phyloP scores from a whole-genome alignment of 2,329 filamentous ascomycete species.

The Diaporthe ilicicola region DNA sequence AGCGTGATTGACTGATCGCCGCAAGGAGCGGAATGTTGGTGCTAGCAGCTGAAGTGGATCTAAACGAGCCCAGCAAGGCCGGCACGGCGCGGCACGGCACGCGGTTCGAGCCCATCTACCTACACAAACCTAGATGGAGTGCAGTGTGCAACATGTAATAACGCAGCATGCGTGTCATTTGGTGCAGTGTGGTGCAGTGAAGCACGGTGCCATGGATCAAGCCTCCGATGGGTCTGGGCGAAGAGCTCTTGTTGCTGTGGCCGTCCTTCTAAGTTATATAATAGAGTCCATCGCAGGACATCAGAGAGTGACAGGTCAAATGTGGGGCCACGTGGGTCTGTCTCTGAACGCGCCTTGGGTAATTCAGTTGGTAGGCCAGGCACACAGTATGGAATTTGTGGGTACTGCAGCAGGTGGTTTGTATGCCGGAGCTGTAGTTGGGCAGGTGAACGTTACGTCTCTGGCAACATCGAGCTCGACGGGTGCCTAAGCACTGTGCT shows the following conservation, averaged over 20 bases:
- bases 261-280: neutral
- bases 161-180: too few relatives aligned
- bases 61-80: neutral
- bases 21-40: neutral
- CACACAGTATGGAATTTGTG: neutral
- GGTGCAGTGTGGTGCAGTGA: neutral
- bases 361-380: neutral
- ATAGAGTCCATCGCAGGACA: neutral
- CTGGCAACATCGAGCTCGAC: neutral
- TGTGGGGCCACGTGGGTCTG: neutral
- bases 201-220: neutral
- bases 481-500: too few relatives aligned
- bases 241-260: neutral
- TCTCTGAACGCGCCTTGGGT: neutral
- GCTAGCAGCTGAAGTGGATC: neutral
- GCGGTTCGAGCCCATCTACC: neutral
- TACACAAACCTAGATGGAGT: neutral
- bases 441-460: slow-evolving; percentile 6
- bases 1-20: slow-evolving; percentile 5
- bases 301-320: neutral
- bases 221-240: neutral
- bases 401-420: too few relatives aligned
- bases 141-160: neutral
- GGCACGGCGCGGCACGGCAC: neutral
- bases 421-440: too few relatives aligned